Evolutionary conservation across 2,329 filamentous ascomycete genomes (phyloP).

Genomic region (Amesomyces nigricolor): DNA sequence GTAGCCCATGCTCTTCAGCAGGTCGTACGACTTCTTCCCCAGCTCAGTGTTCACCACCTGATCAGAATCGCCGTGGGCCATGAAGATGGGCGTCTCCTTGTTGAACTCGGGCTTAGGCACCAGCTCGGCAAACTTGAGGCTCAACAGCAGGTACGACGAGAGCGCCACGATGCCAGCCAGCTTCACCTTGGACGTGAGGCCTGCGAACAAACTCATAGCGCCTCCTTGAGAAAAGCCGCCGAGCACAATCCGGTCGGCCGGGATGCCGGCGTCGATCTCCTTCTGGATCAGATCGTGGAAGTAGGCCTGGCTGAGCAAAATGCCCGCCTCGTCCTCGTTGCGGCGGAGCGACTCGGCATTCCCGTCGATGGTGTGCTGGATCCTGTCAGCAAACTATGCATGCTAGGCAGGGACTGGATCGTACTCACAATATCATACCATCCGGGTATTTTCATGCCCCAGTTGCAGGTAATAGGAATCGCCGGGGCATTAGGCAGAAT

Average conservation of each 20-base stretch:
- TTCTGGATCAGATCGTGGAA: slow-evolving; percentile 73
- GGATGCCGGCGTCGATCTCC: slow-evolving; percentile 76
- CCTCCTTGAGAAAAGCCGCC: slow-evolving; percentile 85
- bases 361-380: slow-evolving; percentile 26
- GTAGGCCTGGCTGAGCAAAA: slow-evolving; percentile 66
- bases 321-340: slow-evolving; percentile 60
- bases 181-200: slow-evolving; percentile 65
- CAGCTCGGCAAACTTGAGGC: slow-evolving; percentile 40
- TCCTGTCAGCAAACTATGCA: background rate
- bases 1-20: slow-evolving; percentile 64
- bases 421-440: slow-evolving; percentile 72
- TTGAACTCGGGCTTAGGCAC: slow-evolving; percentile 48
- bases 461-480: slow-evolving; percentile 70
- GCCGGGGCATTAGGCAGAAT: slow-evolving; percentile 85
- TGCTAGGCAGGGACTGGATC: background rate
- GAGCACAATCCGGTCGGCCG: slow-evolving; percentile 75
- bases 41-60: slow-evolving; percentile 64
- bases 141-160: slow-evolving; percentile 73
- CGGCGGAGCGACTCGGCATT: slow-evolving; percentile 27
- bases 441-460: slow-evolving; percentile 71
- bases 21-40: slow-evolving; percentile 61
- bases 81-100: slow-evolving; percentile 74
- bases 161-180: slow-evolving; percentile 85
- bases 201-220: slow-evolving; percentile 77
- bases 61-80: slow-evolving; percentile 82